Conservation (phyloP, 768 basidiomycete species). For the Rhodotorula babjevae region DNA sequence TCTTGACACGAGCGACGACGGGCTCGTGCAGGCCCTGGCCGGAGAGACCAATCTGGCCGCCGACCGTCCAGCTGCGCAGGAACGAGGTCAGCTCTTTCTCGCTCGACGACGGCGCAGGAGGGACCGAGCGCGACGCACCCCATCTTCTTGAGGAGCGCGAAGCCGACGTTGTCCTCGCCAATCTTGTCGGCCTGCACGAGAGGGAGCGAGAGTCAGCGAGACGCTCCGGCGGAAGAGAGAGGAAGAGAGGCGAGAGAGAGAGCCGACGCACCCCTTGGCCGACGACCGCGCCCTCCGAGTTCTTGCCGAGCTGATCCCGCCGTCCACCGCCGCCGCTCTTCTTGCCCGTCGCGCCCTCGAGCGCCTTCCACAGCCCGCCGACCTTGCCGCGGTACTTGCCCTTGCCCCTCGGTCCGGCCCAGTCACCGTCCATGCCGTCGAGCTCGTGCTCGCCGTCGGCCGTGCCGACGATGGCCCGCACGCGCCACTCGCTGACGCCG, state of each 20-base stretch:
- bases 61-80: conserved; percentile 32
- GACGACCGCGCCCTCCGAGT: conserved; percentile 36
- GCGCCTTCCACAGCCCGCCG: conserved; percentile 41
- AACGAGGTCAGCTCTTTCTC: background rate
- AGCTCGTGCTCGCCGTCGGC: conserved; percentile 44
- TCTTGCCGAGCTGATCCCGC: conserved; percentile 31
- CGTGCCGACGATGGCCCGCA: conserved; percentile 50
- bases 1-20: conserved; percentile 33
- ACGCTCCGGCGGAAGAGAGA: background rate
- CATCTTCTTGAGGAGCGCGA: conserved; percentile 80
- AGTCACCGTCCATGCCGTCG: conserved; percentile 19
- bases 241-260: background rate
- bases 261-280: conserved; percentile 23
- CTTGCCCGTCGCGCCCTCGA: conserved; percentile 36
- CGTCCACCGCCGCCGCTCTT: conserved; percentile 13
- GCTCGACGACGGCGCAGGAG: no score
- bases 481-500: conserved; percentile 59
- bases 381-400: conserved; percentile 43
- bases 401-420: background rate
- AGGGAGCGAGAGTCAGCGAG: no score
- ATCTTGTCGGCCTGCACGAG: conserved; percentile 62
- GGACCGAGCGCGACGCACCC: conserved; percentile 50
- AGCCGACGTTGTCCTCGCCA: conserved; percentile 72
- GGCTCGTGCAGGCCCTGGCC: conserved; percentile 29
- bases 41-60: conserved; percentile 27